Base-by-base conservation (phyloP, 169 alveolate species). In the Plasmodium yoelii region DNA sequence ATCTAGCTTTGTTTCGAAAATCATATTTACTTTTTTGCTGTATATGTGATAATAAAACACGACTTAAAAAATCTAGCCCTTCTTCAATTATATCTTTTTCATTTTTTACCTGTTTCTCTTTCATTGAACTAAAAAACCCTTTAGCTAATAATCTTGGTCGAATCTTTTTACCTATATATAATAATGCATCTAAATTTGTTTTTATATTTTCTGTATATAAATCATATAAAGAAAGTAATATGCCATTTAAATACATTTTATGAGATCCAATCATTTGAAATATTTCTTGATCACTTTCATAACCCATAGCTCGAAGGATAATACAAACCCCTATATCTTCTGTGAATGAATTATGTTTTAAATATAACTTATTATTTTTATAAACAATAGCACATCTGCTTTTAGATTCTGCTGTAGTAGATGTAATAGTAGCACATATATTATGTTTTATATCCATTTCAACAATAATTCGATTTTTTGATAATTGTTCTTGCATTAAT, bases 401-500 rank as follows among this genome's bases (percentile, higher is more conserved):
- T 91, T 99, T 99, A 55, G 99, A 97, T 90, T 98, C 99, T 44
- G 98, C 99, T 1, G 99, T 97, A 5, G 99, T 97, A 5, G 99
- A 98, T 51, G 99, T 98, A 28, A 98, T 99, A 60, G 98, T 94
- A 1, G 99, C 99, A 44, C 98, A 95, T 7, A 97, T 94, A 92
- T 96, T 97, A 80, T 97, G 95, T 80, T 98, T 98, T 57, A 93
- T 91, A 92, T 97, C 99, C 94, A 93, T 95, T 92, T 99, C 99
- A 22, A 99, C 99, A 75, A 99, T 98, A 80, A 99, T 98, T 72
- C 99, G 93, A 93, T 99, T 98, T 94, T 98, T 97, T 24, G 98
- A 93, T 73, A 98, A 93, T 91, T 99, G 99, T 91, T 99, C 99
- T 93, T 99, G 99, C 97, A 99, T 98, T 86, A 99, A 88, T 72